Percentiles rank a stretch among this genome's conserved stretches.
These are phyloP conservation scores for Cordyceps fumosorosea DNA, from an alignment of 2,329 filamentous ascomycete species.

Conservation along the genomic window DNA sequence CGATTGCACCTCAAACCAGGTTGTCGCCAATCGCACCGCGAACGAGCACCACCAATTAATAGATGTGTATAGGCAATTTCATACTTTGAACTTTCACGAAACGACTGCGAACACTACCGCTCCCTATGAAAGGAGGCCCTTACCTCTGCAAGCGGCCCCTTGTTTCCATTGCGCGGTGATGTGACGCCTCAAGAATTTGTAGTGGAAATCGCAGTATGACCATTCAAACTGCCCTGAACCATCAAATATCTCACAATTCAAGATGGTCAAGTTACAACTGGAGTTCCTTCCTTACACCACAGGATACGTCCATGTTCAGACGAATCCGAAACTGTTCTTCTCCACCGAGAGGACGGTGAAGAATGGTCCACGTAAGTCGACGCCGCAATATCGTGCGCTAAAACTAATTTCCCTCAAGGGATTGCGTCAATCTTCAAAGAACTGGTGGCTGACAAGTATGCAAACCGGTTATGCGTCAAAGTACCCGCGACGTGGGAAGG, in stretches of 20 bases:
- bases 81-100: neutral
- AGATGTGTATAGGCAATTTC: neutral
- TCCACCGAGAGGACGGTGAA: slow-evolving; percentile 40
- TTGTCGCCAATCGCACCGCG: neutral
- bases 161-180: neutral
- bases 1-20: slow-evolving; percentile 33
- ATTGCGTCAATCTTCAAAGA: neutral
- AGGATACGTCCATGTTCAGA: slow-evolving; percentile 52
- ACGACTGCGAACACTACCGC: neutral
- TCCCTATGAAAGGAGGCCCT: neutral
- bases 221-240: neutral
- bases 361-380: slow-evolving; percentile 25
- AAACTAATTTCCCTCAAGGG: neutral
- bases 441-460: neutral
- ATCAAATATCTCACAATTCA: neutral
- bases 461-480: slow-evolving; percentile 53
- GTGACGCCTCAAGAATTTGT: neutral
- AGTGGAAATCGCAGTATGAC: neutral
- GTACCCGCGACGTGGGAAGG: slow-evolving; percentile 59
- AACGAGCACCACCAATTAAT: neutral
- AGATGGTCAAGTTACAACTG: neutral
- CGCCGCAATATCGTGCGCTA: too few relatives aligned
- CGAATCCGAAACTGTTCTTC: slow-evolving; percentile 50
- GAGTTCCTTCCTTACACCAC: slow-evolving; percentile 38
- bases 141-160: neutral